These are phyloP conservation scores for Neobulgaria alba DNA, from an alignment of 2,329 filamentous ascomycete species.

Conservation along the genomic window DNA sequence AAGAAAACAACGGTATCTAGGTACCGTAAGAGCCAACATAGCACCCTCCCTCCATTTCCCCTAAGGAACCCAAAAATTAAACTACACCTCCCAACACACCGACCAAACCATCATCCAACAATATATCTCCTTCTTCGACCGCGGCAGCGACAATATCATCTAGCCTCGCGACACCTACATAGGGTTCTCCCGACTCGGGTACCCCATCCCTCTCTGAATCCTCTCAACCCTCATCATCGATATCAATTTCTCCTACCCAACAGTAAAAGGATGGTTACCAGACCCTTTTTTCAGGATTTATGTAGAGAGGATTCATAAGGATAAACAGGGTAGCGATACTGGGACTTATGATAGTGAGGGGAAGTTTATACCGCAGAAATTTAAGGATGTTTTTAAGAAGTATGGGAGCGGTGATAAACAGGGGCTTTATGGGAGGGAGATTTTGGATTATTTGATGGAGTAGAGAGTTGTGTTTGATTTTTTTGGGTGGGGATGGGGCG, in stretches of 20 bases:
- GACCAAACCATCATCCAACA: conserved; percentile 41
- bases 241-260: conserved; percentile 41
- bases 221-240: conserved; percentile 43
- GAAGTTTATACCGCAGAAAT: conserved; percentile 39
- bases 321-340: conserved; percentile 39
- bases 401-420: conserved; percentile 33
- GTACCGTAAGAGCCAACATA: conserved; percentile 34
- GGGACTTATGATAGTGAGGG: conserved; percentile 41
- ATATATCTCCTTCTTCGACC: conserved; percentile 44
- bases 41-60: conserved; percentile 33
- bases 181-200: conserved; percentile 39
- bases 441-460: conserved; percentile 32
- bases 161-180: conserved; percentile 42
- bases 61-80: conserved; percentile 33
- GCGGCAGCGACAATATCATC: conserved; percentile 42
- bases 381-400: conserved; percentile 43
- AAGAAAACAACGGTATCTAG: too few species aligned
- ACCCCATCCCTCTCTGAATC: conserved; percentile 34
- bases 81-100: conserved; percentile 31
- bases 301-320: conserved; percentile 27
- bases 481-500: conserved; percentile 30
- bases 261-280: conserved; percentile 32
- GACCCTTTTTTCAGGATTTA: conserved; percentile 34
- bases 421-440: conserved; percentile 31
- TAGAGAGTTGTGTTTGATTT: conserved; percentile 36